Evolutionary conservation across 345 rosid species (phyloP).

Genomic region (Pistacia vera): DNA sequence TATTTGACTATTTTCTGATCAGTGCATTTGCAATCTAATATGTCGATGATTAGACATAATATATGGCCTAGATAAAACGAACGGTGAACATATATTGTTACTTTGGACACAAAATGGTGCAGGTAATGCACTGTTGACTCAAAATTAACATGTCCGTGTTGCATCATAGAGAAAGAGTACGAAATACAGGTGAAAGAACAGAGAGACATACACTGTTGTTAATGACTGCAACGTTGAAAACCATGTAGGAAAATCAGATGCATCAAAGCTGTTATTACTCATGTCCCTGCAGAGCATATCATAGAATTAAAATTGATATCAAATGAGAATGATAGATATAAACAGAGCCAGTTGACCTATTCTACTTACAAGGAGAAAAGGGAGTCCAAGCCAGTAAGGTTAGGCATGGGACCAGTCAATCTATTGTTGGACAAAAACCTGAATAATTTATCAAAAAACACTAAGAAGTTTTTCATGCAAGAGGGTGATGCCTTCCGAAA

Average conservation of each 20-base stretch:
- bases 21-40: background rate
- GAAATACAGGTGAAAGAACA: slow-evolving; percentile 8
- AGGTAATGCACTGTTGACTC: too few species aligned
- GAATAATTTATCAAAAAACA: slow-evolving; percentile 19
- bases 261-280: slow-evolving; percentile 68
- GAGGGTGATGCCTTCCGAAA: background rate
- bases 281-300: slow-evolving; percentile 60
- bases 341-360: background rate
- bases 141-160: background rate
- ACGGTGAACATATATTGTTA: too few species aligned
- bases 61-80: too few species aligned
- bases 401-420: slow-evolving; percentile 61
- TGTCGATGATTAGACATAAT: too few species aligned
- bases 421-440: slow-evolving; percentile 78
- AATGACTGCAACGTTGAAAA: slow-evolving; percentile 42
- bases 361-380: slow-evolving; percentile 72
- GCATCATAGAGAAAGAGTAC: background rate
- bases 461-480: background rate
- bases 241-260: slow-evolving; percentile 66
- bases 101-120: too few species aligned
- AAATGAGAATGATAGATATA: background rate
- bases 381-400: slow-evolving; percentile 52
- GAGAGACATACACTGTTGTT: slow-evolving; percentile 70
- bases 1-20: background rate
- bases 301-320: background rate